phyloP scores from a whole-genome alignment of 208 protist species.

The Leishmania arabica region DNA sequence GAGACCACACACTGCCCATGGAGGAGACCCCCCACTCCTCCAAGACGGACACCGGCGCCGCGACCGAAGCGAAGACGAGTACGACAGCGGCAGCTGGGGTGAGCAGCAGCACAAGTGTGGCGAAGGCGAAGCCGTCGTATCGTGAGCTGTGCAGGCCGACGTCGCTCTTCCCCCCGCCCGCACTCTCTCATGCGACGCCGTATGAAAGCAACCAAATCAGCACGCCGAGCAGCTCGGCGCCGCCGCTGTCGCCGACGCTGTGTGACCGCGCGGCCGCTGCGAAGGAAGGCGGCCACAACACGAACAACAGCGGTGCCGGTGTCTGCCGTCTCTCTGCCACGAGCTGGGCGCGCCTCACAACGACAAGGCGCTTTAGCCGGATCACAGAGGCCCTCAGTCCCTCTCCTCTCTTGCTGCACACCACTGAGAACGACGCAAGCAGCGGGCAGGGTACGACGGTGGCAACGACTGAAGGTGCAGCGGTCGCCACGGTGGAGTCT shows the following conservation, averaged over 20 bases:
- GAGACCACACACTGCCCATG: not conserved
- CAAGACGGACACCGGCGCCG: not conserved
- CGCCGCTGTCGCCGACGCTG: not conserved
- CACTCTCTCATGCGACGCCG: too few species aligned
- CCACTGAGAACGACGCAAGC: not conserved
- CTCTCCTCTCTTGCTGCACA: not conserved
- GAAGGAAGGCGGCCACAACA: not conserved
- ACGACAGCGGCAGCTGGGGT: not conserved
- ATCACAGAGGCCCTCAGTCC: not conserved
- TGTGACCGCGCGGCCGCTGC: not conserved
- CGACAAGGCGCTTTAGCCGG: not conserved
- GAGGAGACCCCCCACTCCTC: not conserved
- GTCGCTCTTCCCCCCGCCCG: not conserved
- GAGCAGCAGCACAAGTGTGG: not conserved
- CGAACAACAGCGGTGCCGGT: not conserved
- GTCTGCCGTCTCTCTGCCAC: not conserved
- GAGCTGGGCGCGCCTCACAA: not conserved
- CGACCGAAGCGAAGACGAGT: not conserved
- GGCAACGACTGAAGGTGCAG: not conserved
- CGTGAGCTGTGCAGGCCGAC: conserved; percentile 14
- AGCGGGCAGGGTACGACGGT: not conserved
- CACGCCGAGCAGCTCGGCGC: not conserved
- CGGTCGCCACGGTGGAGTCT: not conserved
- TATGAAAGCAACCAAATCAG: not conserved
- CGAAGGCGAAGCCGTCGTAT: conserved; percentile 7